phyloP scores from a whole-genome alignment of 2,329 filamentous ascomycete genomes.

The Paraphoma sp. region DNA sequence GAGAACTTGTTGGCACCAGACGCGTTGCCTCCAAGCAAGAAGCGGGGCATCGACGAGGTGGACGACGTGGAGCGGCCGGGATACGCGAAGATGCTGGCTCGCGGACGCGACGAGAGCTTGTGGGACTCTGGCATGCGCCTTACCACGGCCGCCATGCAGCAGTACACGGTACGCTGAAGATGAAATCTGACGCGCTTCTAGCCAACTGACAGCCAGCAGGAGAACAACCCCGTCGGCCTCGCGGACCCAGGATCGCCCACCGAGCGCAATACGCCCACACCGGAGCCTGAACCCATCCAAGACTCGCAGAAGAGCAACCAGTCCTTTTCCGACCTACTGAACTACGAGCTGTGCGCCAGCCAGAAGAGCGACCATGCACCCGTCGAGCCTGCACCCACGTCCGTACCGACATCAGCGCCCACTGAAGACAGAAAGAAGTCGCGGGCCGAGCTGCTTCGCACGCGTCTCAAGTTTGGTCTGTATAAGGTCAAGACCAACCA shows the following conservation, averaged over 20 bases:
- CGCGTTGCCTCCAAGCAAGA: slow-evolving; percentile 34
- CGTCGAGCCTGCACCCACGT: slow-evolving; percentile 5
- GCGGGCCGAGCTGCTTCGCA: slow-evolving; percentile 70
- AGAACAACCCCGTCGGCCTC: slow-evolving; percentile 34
- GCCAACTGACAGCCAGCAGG: slow-evolving; percentile 28
- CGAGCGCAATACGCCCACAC: slow-evolving; percentile 42
- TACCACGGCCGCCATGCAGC: slow-evolving; percentile 33
- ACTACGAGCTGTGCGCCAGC: slow-evolving; percentile 54
- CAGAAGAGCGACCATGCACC: slow-evolving; percentile 41
- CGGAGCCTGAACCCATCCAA: slow-evolving; percentile 23
- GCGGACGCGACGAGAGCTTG: slow-evolving; percentile 23
- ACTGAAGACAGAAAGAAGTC: slow-evolving; percentile 42
- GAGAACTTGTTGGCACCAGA: slow-evolving; percentile 34
- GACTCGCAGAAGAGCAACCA: slow-evolving; percentile 44
- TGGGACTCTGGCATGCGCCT: slow-evolving; percentile 22
- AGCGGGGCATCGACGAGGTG: slow-evolving; percentile 46
- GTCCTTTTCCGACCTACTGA: slow-evolving; percentile 57
- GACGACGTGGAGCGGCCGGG: slow-evolving; percentile 38
- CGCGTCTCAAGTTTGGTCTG: slow-evolving; percentile 73
- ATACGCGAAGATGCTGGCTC: slow-evolving; percentile 33
- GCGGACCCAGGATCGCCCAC: slow-evolving; percentile 41
- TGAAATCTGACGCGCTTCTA: slow-evolving; percentile 18
- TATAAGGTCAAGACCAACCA: slow-evolving; percentile 81
- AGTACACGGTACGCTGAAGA: slow-evolving; percentile 31
- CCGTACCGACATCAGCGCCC: slow-evolving; percentile 14